These are phyloP conservation scores for Henningerozyma blattae DNA, from an alignment of 805 yeast genomes.

Conservation along the genomic window DNA sequence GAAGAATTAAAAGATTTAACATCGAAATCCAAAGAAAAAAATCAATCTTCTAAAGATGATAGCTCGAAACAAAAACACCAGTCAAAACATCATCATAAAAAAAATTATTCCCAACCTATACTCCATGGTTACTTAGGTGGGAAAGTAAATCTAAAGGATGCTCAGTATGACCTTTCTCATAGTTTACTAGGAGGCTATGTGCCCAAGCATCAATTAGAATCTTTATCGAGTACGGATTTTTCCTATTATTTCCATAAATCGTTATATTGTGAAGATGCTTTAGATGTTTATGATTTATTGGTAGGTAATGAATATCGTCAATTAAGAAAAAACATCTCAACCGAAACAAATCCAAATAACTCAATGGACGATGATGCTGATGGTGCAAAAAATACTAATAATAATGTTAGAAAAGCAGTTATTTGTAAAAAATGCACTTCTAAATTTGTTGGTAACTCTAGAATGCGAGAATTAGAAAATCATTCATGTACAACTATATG, in stretches of 20 bases:
- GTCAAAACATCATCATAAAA: slow-evolving; percentile 3
- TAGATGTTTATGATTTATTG: slow-evolving; percentile 16
- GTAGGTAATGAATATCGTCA: slow-evolving; percentile 7
- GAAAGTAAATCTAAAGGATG: slow-evolving; percentile 15
- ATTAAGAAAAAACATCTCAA: neutral
- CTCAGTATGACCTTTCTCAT: slow-evolving; percentile 20
- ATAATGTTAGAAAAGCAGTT: slow-evolving; percentile 14
- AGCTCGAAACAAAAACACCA: slow-evolving; percentile 11
- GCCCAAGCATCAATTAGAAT: slow-evolving; percentile 21
- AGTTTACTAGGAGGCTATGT: slow-evolving; percentile 24
- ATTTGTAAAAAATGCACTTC: slow-evolving; percentile 17
- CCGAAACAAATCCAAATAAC: no score
- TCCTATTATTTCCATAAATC: slow-evolving; percentile 22
- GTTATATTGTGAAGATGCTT: slow-evolving; percentile 18
- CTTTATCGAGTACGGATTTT: slow-evolving; percentile 23
- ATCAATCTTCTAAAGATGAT: slow-evolving; percentile 12
- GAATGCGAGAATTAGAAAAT: slow-evolving; percentile 10
- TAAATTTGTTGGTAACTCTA: slow-evolving; percentile 15
- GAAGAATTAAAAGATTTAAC: slow-evolving; percentile 18
- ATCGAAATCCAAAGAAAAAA: slow-evolving; percentile 16
- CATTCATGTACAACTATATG: slow-evolving; percentile 15
- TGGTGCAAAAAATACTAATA: slow-evolving; percentile 1
- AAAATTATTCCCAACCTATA: slow-evolving; percentile 6
- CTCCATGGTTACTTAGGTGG: slow-evolving; percentile 24
- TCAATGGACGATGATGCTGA: no score